phyloP scores from a whole-genome alignment of 179 eudicot species.

The Vitellaria paradoxa region DNA sequence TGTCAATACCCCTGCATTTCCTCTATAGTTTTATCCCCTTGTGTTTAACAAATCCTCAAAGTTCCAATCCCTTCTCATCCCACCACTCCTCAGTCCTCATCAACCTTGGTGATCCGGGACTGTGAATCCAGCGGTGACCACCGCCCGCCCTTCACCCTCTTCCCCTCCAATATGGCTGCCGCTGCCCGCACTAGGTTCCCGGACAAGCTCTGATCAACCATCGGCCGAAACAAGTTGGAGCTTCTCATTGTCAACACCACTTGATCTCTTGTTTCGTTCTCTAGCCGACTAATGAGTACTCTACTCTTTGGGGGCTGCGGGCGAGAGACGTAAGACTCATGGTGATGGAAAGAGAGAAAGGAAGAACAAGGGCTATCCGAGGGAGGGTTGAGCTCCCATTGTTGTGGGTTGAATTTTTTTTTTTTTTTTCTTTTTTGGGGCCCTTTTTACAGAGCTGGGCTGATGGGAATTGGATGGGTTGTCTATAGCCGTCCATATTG shows the following conservation, averaged over 20 bases:
- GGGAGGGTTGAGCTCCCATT: not conserved
- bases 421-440: no score
- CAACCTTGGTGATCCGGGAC: constrained; percentile 9
- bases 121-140: not conserved
- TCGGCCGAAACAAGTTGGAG: not conserved
- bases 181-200: constrained; percentile 23
- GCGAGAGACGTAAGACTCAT: not conserved
- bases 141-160: constrained; percentile 1
- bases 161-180: no score
- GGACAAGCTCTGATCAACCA: constrained; percentile 25
- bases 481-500: no score
- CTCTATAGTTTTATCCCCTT: not conserved
- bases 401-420: not conserved
- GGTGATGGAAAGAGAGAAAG: not conserved
- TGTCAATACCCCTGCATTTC: no score
- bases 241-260: not conserved
- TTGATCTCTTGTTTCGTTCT: constrained; percentile 6
- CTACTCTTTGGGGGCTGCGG: no score
- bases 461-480: no score
- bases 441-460: no score
- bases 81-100: constrained; percentile 27
- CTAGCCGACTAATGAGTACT: constrained; percentile 12
- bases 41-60: constrained; percentile 22
- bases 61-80: constrained; percentile 37
- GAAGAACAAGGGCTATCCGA: not conserved